These are phyloP conservation scores for Coemansia aciculifera DNA, from an alignment of 192 early-diverging fungal species.

Conservation along the genomic window DNA sequence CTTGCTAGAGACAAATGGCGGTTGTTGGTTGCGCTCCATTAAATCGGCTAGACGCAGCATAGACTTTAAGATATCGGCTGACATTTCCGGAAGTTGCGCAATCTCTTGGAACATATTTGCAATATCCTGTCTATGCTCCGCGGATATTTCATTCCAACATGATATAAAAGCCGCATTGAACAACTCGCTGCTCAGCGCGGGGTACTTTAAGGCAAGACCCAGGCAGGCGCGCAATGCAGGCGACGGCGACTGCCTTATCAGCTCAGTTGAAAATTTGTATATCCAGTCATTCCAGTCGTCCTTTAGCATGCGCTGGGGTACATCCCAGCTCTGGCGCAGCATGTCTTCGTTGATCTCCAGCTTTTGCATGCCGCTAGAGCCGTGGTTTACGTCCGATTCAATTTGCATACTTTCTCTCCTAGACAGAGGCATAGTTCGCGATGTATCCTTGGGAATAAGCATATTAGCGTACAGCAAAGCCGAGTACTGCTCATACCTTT, in stretches of 20 bases:
- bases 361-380: conserved; percentile 1
- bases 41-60: conserved; percentile 94
- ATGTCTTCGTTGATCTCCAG: conserved; percentile 46
- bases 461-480: conserved; percentile 78
- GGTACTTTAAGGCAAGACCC: conserved; percentile 75
- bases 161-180: conserved; percentile 98
- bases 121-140: conserved; percentile 89
- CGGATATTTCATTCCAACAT: conserved; percentile 90
- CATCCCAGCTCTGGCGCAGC: conserved; percentile 84
- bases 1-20: conserved; percentile 89
- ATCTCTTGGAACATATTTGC: conserved; percentile 79
- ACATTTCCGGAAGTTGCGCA: conserved; percentile 75
- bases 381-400: neutral
- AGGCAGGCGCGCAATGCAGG: conserved; percentile 91
- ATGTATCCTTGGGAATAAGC: conserved; percentile 47
- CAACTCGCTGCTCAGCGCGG: conserved; percentile 79
- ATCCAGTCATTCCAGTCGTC: conserved; percentile 99
- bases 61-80: conserved; percentile 89
- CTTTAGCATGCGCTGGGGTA: conserved; percentile 50
- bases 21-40: conserved; percentile 98
- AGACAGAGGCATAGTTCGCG: conserved; percentile 5
- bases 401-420: neutral
- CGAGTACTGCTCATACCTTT: conserved; percentile 73
- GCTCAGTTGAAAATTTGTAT: conserved; percentile 80
- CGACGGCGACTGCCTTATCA: conserved; percentile 95